Percentiles rank a stretch among this genome's conserved stretches.
phyloP scores from a whole-genome alignment of 2,329 filamentous ascomycete species.

The Simplicillium sp. region DNA sequence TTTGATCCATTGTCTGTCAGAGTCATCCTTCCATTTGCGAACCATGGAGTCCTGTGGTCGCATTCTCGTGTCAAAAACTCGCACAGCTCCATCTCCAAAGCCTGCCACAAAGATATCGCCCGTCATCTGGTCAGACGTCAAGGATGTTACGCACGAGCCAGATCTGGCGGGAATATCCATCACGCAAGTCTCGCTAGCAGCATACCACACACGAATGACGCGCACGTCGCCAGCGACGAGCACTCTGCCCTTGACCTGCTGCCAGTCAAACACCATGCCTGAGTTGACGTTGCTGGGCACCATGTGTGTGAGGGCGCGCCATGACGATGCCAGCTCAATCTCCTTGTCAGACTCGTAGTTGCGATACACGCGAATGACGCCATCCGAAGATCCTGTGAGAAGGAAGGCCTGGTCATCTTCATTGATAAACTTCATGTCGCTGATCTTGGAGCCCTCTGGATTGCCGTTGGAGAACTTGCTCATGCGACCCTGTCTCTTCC shows the following conservation, averaged over 20 bases:
- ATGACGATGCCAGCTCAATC: conserved; percentile 80
- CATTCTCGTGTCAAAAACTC: conserved; percentile 85
- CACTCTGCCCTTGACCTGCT: conserved; percentile 90
- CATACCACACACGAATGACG: conserved; percentile 93
- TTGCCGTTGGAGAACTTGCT: conserved; percentile 92
- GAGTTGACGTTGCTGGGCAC: conserved; percentile 91
- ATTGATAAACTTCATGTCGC: conserved; percentile 94
- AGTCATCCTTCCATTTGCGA: conserved; percentile 90
- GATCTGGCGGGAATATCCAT: conserved; percentile 92
- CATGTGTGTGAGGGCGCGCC: conserved; percentile 87
- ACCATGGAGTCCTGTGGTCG: conserved; percentile 86
- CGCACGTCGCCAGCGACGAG: conserved; percentile 95
- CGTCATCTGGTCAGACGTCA: conserved; percentile 96
- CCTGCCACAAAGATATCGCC: conserved; percentile 93
- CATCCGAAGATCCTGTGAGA: conserved; percentile 92
- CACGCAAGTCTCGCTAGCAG: conserved; percentile 83
- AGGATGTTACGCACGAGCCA: conserved; percentile 86
- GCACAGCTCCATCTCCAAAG: conserved; percentile 88
- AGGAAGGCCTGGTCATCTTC: conserved; percentile 93
- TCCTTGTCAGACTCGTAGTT: conserved; percentile 73
- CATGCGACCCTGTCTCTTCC: conserved; percentile 65
- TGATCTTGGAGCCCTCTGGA: conserved; percentile 81
- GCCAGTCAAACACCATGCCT: conserved; percentile 96
- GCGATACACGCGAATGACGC: conserved; percentile 85
- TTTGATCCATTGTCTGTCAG: conserved; percentile 80